These are phyloP conservation scores for Leccinum griseonigrum DNA, from an alignment of 1,284 basidiomycete species.

Conservation along the genomic window DNA sequence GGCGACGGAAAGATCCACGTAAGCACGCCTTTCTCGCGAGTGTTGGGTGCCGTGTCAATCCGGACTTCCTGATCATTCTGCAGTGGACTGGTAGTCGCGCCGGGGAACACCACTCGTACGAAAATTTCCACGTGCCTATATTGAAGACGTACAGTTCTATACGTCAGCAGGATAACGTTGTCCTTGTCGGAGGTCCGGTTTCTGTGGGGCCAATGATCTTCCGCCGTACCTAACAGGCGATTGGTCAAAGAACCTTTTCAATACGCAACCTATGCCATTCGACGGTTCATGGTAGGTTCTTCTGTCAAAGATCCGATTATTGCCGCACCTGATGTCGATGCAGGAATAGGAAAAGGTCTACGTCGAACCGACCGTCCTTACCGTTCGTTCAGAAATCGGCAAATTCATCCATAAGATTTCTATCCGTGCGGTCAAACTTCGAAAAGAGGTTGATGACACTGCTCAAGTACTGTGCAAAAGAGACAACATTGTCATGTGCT, in stretches of 20 bases:
- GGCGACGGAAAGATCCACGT: constrained; percentile 90
- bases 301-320: constrained; percentile 97
- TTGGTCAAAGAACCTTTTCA: constrained; percentile 84
- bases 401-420: constrained; percentile 99
- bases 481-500: background rate
- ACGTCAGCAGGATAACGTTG: constrained; percentile 86
- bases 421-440: constrained; percentile 93
- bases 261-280: constrained; percentile 95
- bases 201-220: constrained; percentile 92
- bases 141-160: constrained; percentile 89
- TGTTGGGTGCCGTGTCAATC: constrained; percentile 84
- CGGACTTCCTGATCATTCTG: constrained; percentile 94
- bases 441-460: constrained; percentile 96
- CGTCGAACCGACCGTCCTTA: constrained; percentile 90
- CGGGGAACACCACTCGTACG: constrained; percentile 97
- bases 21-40: constrained; percentile 94
- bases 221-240: constrained; percentile 98
- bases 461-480: background rate
- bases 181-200: constrained; percentile 93
- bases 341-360: constrained; percentile 95
- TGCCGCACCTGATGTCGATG: constrained; percentile 89
- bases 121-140: constrained; percentile 98
- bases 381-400: constrained; percentile 95
- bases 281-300: constrained; percentile 96
- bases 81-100: constrained; percentile 99